Percentiles rank a stretch among this genome's conserved stretches.
Evolutionary conservation across 2,329 filamentous ascomycete species (phyloP).

Genomic region (Aureobasidium musti): DNA sequence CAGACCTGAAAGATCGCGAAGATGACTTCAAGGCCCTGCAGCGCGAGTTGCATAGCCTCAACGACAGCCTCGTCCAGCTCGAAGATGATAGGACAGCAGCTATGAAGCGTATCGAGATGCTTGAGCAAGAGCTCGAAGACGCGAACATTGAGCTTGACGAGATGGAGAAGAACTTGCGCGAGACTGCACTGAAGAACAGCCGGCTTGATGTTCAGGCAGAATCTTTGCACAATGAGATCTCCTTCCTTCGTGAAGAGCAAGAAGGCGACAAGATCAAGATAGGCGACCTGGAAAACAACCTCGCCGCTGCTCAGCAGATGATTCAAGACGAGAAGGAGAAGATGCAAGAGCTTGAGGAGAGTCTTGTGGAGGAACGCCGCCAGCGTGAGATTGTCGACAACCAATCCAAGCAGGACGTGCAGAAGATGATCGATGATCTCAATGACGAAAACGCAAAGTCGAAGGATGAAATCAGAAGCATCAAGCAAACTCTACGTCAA

Average conservation of each 20-base stretch:
- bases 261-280: conserved; percentile 98
- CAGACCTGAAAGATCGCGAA: conserved; percentile 71
- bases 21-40: conserved; percentile 93
- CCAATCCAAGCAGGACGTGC: conserved; percentile 91
- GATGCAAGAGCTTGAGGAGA: conserved; percentile 55
- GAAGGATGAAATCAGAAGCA: conserved; percentile 80
- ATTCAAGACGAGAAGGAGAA: conserved; percentile 83
- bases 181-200: conserved; percentile 84
- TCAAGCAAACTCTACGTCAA: conserved; percentile 79
- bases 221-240: conserved; percentile 87
- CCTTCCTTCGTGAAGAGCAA: conserved; percentile 94
- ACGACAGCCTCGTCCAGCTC: conserved; percentile 78
- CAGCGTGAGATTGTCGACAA: conserved; percentile 85
- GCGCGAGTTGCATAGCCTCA: conserved; percentile 89
- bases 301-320: conserved; percentile 75
- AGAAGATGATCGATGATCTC: conserved; percentile 89
- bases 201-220: conserved; percentile 88
- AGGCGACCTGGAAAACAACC: conserved; percentile 81
- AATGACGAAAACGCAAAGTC: conserved; percentile 78
- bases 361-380: conserved; percentile 75
- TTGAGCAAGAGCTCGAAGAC: conserved; percentile 80
- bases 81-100: conserved; percentile 88
- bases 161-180: conserved; percentile 78
- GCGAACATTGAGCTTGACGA: conserved; percentile 84
- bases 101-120: conserved; percentile 72